Conservation (phyloP, 202 grass and related monocot genomes). For the Setaria viridis region DNA sequence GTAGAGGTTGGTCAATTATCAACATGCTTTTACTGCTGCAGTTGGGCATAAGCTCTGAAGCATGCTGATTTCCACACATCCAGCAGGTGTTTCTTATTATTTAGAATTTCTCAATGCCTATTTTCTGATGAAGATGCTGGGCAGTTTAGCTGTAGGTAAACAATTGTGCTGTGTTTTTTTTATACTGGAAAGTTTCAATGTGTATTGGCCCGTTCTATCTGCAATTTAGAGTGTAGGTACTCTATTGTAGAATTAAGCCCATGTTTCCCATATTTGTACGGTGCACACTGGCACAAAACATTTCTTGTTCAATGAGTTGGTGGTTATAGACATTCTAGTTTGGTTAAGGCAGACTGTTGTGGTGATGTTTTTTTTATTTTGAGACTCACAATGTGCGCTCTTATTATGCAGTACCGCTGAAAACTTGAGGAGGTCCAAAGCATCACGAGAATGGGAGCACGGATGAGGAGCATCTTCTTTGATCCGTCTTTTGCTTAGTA, state of each 20-base stretch:
- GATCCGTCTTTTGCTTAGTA: not conserved
- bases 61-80: not conserved
- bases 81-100: not conserved
- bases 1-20: not conserved
- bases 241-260: not conserved
- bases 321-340: not conserved
- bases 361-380: not conserved
- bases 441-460: not conserved
- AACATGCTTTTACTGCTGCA: not conserved
- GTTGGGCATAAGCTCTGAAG: not conserved
- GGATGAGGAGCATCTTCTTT: not conserved
- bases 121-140: not conserved
- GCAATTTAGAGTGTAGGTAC: not conserved
- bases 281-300: not conserved
- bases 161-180: not conserved
- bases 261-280: not conserved
- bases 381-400: not conserved
- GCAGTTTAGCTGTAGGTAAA: not conserved
- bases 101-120: not conserved
- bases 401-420: constrained; percentile 59
- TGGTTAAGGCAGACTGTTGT: not conserved
- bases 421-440: constrained; percentile 5
- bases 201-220: not conserved
- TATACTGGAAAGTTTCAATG: not conserved
- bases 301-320: not conserved